Percentiles rank a stretch among this genome's conserved stretches.
Conservation (phyloP, 140 eudicot species). For the Anethum foeniculum region DNA sequence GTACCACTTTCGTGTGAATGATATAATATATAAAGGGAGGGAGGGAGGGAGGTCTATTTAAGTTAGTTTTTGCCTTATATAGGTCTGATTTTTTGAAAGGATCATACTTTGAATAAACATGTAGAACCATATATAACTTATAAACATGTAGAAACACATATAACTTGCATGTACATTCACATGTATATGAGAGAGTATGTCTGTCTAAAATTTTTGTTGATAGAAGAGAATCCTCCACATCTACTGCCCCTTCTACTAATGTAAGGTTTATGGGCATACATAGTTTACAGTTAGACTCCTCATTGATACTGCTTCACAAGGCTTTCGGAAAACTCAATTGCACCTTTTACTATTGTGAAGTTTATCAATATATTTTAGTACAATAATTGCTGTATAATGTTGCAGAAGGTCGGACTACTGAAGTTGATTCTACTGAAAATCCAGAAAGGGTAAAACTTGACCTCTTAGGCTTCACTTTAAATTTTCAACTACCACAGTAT, state of each 20-base stretch:
- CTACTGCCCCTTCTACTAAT: neutral
- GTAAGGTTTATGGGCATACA: neutral
- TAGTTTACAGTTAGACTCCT: neutral
- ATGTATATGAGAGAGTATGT: neutral
- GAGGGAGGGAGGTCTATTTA: too few relatives aligned
- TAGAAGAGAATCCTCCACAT: neutral
- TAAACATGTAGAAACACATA: neutral
- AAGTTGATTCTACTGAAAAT: slow-evolving; percentile 25
- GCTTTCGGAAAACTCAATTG: neutral
- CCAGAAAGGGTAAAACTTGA: slow-evolving; percentile 32
- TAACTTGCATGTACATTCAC: neutral
- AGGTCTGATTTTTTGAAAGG: too few relatives aligned
- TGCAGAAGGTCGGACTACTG: slow-evolving; percentile 39
- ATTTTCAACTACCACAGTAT: neutral
- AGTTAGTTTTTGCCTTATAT: too few relatives aligned
- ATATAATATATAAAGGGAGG: too few relatives aligned
- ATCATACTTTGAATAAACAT: neutral
- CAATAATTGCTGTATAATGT: neutral
- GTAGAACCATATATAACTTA: neutral
- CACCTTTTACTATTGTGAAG: neutral
- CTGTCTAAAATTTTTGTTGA: neutral
- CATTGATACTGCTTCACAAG: neutral
- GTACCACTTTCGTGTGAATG: too few relatives aligned
- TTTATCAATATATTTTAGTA: neutral
- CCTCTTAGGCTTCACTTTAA: neutral